A percentile compares a stretch with the other conserved stretches of the same genome.
Evolutionary conservation across 2,329 filamentous ascomycete genomes (phyloP).

Genomic region (Davidsoniella eucalypti): DNA sequence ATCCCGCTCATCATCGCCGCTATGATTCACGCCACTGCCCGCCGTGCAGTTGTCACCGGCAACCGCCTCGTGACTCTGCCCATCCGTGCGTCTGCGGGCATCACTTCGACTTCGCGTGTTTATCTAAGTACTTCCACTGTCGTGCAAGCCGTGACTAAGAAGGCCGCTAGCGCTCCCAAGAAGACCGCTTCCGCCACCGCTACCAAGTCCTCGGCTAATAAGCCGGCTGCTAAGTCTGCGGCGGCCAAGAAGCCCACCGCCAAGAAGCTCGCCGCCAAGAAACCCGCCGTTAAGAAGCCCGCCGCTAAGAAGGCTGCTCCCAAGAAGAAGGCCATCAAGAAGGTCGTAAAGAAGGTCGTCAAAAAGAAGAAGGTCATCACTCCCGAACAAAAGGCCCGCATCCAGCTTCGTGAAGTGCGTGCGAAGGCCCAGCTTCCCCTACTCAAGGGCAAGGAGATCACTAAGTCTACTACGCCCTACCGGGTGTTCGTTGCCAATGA

Average conservation of each 20-base stretch:
- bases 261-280: constrained; percentile 15
- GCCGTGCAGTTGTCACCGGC: constrained; percentile 8
- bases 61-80: constrained; percentile 8
- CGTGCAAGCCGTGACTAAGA: constrained; percentile 8
- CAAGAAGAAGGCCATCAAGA: constrained; percentile 15
- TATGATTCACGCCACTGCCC: constrained; percentile 8
- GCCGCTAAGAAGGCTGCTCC: constrained; percentile 14
- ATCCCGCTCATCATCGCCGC: not conserved
- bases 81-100: constrained; percentile 3
- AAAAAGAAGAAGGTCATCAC: constrained; percentile 20
- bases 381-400: constrained; percentile 22
- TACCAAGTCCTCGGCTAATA: not conserved
- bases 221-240: constrained; percentile 7
- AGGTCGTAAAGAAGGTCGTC: constrained; percentile 15
- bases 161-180: not conserved
- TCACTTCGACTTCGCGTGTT: not conserved
- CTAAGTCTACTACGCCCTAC: constrained; percentile 16
- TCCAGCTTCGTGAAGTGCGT: not conserved
- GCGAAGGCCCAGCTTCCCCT: not conserved
- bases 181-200: constrained; percentile 14
- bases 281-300: constrained; percentile 14
- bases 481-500: constrained; percentile 25
- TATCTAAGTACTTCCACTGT: constrained; percentile 3
- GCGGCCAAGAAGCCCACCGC: constrained; percentile 17
- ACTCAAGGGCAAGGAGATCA: constrained; percentile 2